Conservation (phyloP, 2,329 filamentous ascomycete genomes). For the Scedosporium minutisporum region DNA sequence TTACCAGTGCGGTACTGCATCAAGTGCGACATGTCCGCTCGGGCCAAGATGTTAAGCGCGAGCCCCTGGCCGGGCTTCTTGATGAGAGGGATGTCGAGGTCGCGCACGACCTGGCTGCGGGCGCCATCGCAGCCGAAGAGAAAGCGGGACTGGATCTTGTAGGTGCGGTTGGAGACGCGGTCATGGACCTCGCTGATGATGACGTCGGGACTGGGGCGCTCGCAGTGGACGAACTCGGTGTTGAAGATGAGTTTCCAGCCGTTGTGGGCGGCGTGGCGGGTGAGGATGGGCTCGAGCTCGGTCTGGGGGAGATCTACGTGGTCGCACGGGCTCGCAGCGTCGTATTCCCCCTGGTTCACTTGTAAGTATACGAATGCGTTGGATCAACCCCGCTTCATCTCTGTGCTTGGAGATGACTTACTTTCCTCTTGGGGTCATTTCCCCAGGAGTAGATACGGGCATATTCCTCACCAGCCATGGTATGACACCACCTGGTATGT, state of each 20-base stretch:
- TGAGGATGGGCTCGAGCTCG: conserved; percentile 29
- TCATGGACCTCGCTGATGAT: conserved; percentile 24
- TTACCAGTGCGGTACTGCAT: conserved; percentile 43
- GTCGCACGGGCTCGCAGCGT: conserved; percentile 29
- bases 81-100: conserved; percentile 29
- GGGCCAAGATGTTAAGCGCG: conserved; percentile 30
- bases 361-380: background rate
- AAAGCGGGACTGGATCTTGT: conserved; percentile 38
- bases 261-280: conserved; percentile 23
- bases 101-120: conserved; percentile 25
- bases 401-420: conserved; percentile 11
- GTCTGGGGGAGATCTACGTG: conserved; percentile 34
- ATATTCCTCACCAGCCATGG: conserved; percentile 43
- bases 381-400: background rate
- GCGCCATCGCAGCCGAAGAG: conserved; percentile 46
- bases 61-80: conserved; percentile 28
- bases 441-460: conserved; percentile 42
- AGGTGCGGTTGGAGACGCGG: conserved; percentile 23
- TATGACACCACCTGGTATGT: conserved; percentile 42
- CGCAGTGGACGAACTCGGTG: conserved; percentile 21
- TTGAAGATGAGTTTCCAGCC: conserved; percentile 28
- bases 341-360: conserved; percentile 28
- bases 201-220: conserved; percentile 14
- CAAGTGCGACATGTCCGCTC: conserved; percentile 38
- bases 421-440: conserved; percentile 32